Evolutionary conservation across 495 filamentous ascomycete species (phyloP).

Genomic region (Neurospora hispaniola): DNA sequence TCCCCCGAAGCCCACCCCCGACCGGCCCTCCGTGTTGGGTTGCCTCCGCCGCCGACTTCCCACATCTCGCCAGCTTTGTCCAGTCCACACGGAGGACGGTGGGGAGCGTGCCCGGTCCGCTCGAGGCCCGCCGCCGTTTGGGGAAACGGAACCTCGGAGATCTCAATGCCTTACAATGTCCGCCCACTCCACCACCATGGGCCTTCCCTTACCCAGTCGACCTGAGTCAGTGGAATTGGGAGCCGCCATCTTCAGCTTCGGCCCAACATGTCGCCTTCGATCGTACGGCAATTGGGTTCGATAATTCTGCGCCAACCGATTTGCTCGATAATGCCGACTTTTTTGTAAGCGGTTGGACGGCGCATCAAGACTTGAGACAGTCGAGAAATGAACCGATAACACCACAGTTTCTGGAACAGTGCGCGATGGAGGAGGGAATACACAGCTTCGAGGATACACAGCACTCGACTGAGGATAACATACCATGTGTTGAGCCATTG

Average conservation of each 20-base stretch:
- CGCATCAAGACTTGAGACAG: background rate
- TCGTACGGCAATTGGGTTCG: background rate
- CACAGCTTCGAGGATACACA: background rate
- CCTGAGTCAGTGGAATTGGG: constrained; percentile 39
- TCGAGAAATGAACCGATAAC: background rate
- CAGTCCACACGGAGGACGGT: constrained; percentile 14
- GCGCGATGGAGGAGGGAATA: background rate
- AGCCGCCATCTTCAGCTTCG: constrained; percentile 25
- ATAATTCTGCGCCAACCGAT: background rate
- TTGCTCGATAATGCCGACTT: background rate
- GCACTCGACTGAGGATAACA: background rate
- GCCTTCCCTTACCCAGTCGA: constrained; percentile 27
- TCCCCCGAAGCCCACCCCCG: background rate
- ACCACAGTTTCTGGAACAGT: background rate
- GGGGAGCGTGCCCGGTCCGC: constrained; percentile 32
- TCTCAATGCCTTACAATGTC: constrained; percentile 24
- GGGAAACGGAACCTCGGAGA: constrained; percentile 41
- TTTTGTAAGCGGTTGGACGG: background rate
- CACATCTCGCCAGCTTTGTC: background rate
- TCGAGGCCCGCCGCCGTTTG: constrained; percentile 41
- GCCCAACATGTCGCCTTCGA: background rate
- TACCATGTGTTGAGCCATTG: background rate
- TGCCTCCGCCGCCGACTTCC: background rate
- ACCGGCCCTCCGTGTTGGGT: background rate
- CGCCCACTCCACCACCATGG: constrained; percentile 29